Percentiles rank a stretch among this genome's conserved stretches.
phyloP scores from a whole-genome alignment of 176 grass and related monocot genomes.

The Carex littledalei region DNA sequence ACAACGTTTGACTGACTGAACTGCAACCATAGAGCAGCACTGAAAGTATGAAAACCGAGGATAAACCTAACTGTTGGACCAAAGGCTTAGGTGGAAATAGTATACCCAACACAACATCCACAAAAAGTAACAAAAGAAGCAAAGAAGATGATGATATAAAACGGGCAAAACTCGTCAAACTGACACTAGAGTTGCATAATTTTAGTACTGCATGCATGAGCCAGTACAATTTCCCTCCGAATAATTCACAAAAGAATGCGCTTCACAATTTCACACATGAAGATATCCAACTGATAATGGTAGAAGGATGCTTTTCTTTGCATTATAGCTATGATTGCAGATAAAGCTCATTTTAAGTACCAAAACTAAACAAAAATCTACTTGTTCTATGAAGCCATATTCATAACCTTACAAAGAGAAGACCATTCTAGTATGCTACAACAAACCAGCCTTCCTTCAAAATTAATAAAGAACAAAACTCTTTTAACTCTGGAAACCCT shows the following conservation, averaged over 20 bases:
- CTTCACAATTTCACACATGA: not conserved
- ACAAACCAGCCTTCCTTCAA: constrained; percentile 16
- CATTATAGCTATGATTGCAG: not conserved
- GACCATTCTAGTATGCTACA: constrained; percentile 13
- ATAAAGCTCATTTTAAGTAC: not conserved
- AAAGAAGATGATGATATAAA: not conserved
- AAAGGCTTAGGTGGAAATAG: not conserved
- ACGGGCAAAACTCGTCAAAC: not conserved
- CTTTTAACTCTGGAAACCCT: not conserved
- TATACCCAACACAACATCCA: not conserved
- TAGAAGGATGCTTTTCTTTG: constrained; percentile 1
- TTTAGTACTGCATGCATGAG: not conserved
- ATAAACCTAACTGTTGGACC: not conserved
- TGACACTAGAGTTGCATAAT: not conserved
- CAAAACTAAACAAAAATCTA: not conserved
- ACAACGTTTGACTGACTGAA: not conserved
- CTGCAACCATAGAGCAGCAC: not conserved
- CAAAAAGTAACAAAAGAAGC: not conserved
- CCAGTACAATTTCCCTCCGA: not conserved
- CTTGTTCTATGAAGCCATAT: not conserved
- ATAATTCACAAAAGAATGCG: not conserved
- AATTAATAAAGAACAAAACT: not conserved
- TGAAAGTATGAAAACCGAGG: not conserved
- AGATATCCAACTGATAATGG: not conserved
- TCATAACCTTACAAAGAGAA: constrained; percentile 14